phyloP scores from a whole-genome alignment of 352 stramenopile species.

The Pythium rishiriense region DNA sequence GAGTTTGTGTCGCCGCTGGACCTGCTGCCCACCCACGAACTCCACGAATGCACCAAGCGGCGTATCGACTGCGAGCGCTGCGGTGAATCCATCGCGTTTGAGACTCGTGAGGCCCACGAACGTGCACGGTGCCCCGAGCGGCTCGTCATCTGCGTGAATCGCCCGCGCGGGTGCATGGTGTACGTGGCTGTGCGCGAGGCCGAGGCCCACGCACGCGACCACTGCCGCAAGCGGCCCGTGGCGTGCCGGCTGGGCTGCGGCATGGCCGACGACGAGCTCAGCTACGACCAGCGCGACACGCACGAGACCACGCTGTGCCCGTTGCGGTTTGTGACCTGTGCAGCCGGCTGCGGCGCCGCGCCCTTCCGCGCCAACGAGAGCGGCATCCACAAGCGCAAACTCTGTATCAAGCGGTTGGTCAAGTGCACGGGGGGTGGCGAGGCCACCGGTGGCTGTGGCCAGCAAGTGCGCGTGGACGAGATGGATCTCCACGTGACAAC shows the following conservation, averaged over 20 bases:
- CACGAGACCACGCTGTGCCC: conserved; percentile 59
- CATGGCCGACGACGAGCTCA: conserved; percentile 20
- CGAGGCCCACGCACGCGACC: conserved; percentile 39
- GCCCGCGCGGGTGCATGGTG: conserved; percentile 52
- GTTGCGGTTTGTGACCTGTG: conserved; percentile 46
- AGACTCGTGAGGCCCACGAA: conserved; percentile 39
- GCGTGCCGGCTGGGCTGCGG: conserved; percentile 57
- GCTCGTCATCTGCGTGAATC: conserved; percentile 47
- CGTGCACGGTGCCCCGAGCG: conserved; percentile 35
- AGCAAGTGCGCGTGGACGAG: conserved; percentile 43
- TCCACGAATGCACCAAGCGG: conserved; percentile 55
- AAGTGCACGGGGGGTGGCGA: conserved; percentile 31
- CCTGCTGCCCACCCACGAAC: conserved; percentile 56
- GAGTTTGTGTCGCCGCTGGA: conserved; percentile 52
- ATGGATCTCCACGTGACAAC: conserved; percentile 60
- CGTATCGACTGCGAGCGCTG: conserved; percentile 59
- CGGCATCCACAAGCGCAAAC: conserved; percentile 36
- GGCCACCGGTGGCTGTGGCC: conserved; percentile 42
- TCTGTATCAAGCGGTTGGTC: conserved; percentile 59
- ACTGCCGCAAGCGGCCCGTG: conserved; percentile 61
- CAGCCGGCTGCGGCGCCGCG: conserved; percentile 32
- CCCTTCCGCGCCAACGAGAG: conserved; percentile 46
- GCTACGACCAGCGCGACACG: conserved; percentile 41
- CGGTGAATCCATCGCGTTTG: conserved; percentile 33
- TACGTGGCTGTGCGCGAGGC: conserved; percentile 37